phyloP scores from a whole-genome alignment of 2,329 filamentous ascomycete species.

The Ophiostoma triangulosporum region DNA sequence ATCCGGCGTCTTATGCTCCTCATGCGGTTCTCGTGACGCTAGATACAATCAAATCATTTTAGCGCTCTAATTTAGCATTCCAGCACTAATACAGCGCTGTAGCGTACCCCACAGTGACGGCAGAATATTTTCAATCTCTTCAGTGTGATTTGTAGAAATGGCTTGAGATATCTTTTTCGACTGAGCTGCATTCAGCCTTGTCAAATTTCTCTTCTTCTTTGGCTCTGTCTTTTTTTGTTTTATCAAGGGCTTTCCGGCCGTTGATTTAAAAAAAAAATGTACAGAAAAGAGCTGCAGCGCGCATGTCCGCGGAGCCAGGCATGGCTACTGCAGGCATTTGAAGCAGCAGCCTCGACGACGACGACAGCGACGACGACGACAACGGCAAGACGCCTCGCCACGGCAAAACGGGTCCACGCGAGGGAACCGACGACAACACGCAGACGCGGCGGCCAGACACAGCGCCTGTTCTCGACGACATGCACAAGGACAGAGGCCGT shows the following conservation, averaged over 20 bases:
- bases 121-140: constrained; percentile 12
- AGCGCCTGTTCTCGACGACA: neutral
- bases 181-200: no score
- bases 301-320: constrained; percentile 14
- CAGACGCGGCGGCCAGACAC: neutral
- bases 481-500: neutral
- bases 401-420: neutral
- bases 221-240: neutral
- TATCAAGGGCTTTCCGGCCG: no score
- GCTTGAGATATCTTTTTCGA: no score
- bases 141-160: constrained; percentile 10
- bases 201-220: neutral
- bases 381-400: neutral
- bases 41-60: no score
- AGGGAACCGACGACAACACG: neutral
- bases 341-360: constrained; percentile 1
- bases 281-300: constrained; percentile 12
- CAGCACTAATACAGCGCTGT: neutral
- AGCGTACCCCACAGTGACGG: neutral
- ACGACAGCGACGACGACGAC: neutral
- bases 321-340: constrained; percentile 14
- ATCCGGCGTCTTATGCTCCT: no score
- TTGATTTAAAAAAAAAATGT: constrained; percentile 10
- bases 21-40: no score
- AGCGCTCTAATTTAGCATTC: neutral